Percentiles rank a stretch among this genome's conserved stretches.
Evolutionary conservation across 2,329 filamentous ascomycete species (phyloP).

Genomic region (Aspergillus proliferans): DNA sequence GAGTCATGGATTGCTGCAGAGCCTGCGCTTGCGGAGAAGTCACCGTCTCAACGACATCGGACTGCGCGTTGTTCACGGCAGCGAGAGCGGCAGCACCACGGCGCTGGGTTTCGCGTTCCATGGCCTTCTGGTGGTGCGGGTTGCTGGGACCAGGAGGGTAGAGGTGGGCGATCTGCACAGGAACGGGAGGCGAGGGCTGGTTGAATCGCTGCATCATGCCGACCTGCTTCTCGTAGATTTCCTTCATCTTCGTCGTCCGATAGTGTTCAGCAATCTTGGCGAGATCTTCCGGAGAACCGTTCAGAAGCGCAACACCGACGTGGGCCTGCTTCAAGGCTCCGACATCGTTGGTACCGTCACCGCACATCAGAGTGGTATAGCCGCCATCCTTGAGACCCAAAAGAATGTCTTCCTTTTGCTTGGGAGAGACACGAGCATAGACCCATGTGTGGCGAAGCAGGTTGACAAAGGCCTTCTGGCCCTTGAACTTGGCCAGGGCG

Average conservation of each 20-base stretch:
- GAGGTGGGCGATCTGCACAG: conserved; percentile 84
- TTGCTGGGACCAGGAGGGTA: conserved; percentile 87
- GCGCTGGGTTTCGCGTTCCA: conserved; percentile 74
- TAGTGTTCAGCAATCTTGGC: conserved; percentile 87
- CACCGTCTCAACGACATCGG: conserved; percentile 55
- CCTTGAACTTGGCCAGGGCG: conserved; percentile 81
- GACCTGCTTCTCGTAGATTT: conserved; percentile 94
- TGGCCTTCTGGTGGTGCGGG: conserved; percentile 88
- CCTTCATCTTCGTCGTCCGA: conserved; percentile 95
- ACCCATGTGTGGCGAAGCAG: conserved; percentile 91
- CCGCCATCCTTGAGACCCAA: conserved; percentile 91
- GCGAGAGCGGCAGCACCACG: conserved; percentile 62
- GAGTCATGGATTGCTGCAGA: conserved; percentile 48
- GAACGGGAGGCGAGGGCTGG: conserved; percentile 85
- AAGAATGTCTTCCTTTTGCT: conserved; percentile 98
- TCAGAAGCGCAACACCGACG: conserved; percentile 90
- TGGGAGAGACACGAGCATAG: conserved; percentile 94
- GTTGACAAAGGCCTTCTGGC: conserved; percentile 66
- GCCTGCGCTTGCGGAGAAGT: conserved; percentile 61
- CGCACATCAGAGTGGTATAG: conserved; percentile 97
- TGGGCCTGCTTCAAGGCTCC: conserved; percentile 97
- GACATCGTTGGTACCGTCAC: conserved; percentile 97
- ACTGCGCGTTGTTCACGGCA: conserved; percentile 45
- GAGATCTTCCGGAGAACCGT: conserved; percentile 87
- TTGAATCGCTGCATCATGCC: conserved; percentile 92